phyloP scores from a whole-genome alignment of 805 yeast species.

The Starmerella bombi region DNA sequence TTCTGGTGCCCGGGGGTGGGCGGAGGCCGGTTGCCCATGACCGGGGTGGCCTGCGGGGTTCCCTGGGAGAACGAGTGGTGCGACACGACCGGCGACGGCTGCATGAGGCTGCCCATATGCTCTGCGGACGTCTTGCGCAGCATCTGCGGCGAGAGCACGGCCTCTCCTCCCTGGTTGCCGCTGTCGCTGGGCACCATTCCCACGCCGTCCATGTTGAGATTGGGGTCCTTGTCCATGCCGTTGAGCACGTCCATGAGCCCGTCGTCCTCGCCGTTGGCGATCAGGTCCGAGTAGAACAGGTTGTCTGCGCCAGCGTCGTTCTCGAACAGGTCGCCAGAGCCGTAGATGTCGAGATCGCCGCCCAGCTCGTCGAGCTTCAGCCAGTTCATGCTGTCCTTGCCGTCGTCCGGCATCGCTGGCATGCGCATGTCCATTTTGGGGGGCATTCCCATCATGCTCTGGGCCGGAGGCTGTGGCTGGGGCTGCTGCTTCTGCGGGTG shows the following conservation, averaged over 20 bases:
- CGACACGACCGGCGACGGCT: conserved; percentile 10
- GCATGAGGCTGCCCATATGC: conserved; percentile 7
- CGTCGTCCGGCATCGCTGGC: conserved; percentile 1
- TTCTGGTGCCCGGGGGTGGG: conserved; percentile 1
- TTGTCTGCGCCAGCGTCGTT: conserved; percentile 6
- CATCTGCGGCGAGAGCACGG: conserved; percentile 7
- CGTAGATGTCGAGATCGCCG: conserved; percentile 8
- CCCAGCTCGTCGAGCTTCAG: conserved; percentile 17
- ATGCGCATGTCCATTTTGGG: neutral
- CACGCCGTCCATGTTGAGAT: neutral
- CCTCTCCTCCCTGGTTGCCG: neutral
- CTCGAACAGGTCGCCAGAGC: conserved; percentile 5
- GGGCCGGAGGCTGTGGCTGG: conserved; percentile 3
- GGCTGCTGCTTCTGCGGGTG: neutral
- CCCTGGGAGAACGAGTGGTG: conserved; percentile 7
- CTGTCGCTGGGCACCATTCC: neutral
- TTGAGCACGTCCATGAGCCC: conserved; percentile 9
- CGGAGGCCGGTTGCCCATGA: conserved; percentile 5
- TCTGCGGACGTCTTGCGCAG: conserved; percentile 2
- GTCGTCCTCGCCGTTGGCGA: conserved; percentile 3
- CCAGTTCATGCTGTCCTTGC: conserved; percentile 15
- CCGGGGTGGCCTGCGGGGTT: conserved; percentile 6
- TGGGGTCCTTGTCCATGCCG: conserved; percentile 3
- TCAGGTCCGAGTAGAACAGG: conserved; percentile 5
- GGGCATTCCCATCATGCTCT: too few species aligned